Conservation (phyloP, 2,329 filamentous ascomycete species). For the Xylaria sp. region DNA sequence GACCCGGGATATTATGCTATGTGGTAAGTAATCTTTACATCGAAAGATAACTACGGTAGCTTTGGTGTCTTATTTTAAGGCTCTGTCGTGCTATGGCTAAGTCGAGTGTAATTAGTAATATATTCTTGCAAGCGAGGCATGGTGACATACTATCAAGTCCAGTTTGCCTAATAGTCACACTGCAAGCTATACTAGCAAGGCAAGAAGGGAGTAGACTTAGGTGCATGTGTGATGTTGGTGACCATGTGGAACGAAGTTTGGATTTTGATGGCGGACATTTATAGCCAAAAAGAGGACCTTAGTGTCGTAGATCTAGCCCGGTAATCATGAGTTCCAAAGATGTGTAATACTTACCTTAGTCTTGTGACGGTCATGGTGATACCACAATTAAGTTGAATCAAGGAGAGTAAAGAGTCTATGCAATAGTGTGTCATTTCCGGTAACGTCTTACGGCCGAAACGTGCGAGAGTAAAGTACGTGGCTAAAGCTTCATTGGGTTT, state of each 20-base stretch:
- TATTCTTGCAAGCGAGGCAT: too few species aligned
- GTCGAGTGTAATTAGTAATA: too few species aligned
- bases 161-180: too few species aligned
- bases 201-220: not conserved
- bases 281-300: not conserved
- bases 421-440: not conserved
- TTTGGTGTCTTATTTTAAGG: too few species aligned
- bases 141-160: too few species aligned
- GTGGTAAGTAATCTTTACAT: not conserved
- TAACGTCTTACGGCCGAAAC: not conserved
- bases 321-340: not conserved
- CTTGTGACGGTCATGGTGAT: too few species aligned
- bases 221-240: not conserved
- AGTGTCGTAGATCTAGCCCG: not conserved
- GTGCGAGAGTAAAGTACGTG: not conserved
- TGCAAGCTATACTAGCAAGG: too few species aligned
- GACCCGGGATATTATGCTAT: not conserved
- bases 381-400: too few species aligned
- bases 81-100: too few species aligned
- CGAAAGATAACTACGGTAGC: too few species aligned
- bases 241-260: not conserved
- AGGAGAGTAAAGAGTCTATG: too few species aligned
- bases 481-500: not conserved
- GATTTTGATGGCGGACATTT: not conserved
- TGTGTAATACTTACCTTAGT: too few species aligned